Evolutionary conservation across 768 basidiomycete genomes (phyloP).

Genomic region (Macrolepiota dolichaula): DNA sequence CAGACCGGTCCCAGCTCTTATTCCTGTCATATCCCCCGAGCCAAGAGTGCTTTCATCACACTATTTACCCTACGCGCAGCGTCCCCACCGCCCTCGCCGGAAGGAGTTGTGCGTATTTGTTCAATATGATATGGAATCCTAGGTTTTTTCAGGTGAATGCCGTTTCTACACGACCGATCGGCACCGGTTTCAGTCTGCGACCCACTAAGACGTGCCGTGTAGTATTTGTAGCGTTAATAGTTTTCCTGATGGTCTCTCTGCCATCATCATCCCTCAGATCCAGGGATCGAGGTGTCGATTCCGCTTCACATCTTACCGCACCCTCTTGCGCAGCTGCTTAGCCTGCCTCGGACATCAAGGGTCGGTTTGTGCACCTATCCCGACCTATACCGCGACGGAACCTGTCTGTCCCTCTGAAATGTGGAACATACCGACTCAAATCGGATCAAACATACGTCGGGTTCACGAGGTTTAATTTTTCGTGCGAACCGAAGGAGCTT

Average conservation of each 20-base stretch:
- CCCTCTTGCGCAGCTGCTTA: no score
- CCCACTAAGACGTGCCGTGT: neutral
- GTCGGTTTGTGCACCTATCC: no score
- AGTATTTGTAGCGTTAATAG: neutral
- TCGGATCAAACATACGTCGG: neutral
- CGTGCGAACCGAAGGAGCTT: neutral
- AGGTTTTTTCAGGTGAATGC: neutral
- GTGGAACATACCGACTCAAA: neutral
- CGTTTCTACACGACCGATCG: neutral
- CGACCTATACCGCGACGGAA: neutral
- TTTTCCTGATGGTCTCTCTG: neutral
- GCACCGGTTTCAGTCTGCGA: no score
- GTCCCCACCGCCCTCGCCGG: neutral
- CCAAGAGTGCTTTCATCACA: neutral
- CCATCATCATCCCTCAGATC: neutral
- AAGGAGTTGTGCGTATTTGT: neutral
- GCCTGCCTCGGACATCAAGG: no score
- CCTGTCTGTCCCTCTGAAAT: neutral
- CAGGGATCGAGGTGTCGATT: neutral
- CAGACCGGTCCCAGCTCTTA: neutral
- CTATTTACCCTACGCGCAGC: neutral
- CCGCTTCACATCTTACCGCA: neutral
- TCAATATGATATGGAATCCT: neutral
- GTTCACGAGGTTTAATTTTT: neutral
- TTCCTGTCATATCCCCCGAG: neutral